Base-by-base conservation (phyloP, 2,329 filamentous ascomycete species). In the Furcasterigmium sp. region DNA sequence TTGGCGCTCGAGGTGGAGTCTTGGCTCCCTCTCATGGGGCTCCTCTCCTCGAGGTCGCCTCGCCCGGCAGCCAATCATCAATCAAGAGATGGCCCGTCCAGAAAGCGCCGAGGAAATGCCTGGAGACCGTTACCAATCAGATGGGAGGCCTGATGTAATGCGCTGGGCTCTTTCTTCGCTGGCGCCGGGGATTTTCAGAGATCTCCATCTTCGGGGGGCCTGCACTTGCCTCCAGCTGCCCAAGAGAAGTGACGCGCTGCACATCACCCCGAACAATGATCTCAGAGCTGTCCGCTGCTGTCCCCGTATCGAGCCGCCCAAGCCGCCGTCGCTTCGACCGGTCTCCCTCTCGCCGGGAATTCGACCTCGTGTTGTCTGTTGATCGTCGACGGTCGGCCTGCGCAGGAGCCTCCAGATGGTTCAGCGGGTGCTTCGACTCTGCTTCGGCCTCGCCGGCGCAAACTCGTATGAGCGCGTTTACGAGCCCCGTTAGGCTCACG, bases 141-240 rank as follows among this genome's bases (percentile, higher is more conserved):
- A 8, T 17, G 19, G 28, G 17, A 18, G 18, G n/a, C 29, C 38
- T 40, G 38, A 40, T 40, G 38, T 32, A 40, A 40, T 32, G 15
- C 17, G 18, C 38, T 30, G 23, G 7, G 11, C 38, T n/a, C 20
- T 15, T 9, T 40, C 32, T 7, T 35, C n/a, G 38, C 38, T 40
- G 38, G 38, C 26, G 28, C 38, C 38, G 38, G 38, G 38, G 38
- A 40, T 40, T 40, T 40, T 40, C 38, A 28, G 32, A 17, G 32
- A 35, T 35, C 32, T 35, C 32, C 32, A 35, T 19, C n/a, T 18
- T 32, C 17, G 29, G 17, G 29, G 29, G 29, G 29, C 29, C n/a
- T n/a, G n/a, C n/a, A n/a, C n/a, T n/a, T n/a, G n/a, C n/a, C n/a
- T n/a, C n/a, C n/a, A n/a, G n/a, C n/a, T n/a, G n/a, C n/a, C n/a